Base-by-base conservation (phyloP, 2,329 filamentous ascomycete genomes). In the Conoideocrella luteorostrata region DNA sequence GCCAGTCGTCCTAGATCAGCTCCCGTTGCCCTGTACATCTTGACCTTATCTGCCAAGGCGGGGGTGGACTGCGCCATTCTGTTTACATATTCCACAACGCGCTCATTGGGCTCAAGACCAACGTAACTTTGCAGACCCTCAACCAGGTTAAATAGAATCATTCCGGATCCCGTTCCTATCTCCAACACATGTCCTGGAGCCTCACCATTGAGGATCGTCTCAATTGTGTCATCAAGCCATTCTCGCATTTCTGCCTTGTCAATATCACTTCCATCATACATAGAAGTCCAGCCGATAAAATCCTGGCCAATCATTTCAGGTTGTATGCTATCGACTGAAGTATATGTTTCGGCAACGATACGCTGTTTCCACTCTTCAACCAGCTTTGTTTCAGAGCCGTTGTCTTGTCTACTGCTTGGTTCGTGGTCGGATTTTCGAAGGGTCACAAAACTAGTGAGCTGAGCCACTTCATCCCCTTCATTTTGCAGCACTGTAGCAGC, bases 201-300 rank as follows among this genome's bases (percentile, higher is more conserved):
- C 23, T 36, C 30, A 9, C 46, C 50, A 5, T 55, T 48, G 11
- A 38, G 46, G 1, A 61, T 48, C 0, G 50, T 46, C 2, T 39
- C 12, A 1, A 61, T 56, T 1, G 57, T 59, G 10, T 62, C 60
- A 7, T 60, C 52, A 1, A 63, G 48, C 60, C 60, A 63, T 35
- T 60, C 59, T 2, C 54, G 39, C 60, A 63, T 62, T 21, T 62
- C 56, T 1, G 2, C 41, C 24, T 48, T 53, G 32, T 57, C 51
- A 4, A 62, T 58, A 1, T 46, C 9, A 0, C 12, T 48, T 4
- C 58, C 59, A 29, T 62, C 53, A 24, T 60, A 61, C 55, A 59
- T 59, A 0, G 60, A 63, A 4, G 49, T 59, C 61, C 61, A 63
- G 7, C 54, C 56, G 1, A 47, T 50, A 22, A 62, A 63, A 29